Percentiles rank a stretch among this genome's conserved stretches.
phyloP scores from a whole-genome alignment of 148 eudicot genomes.

The Salicornia ramosissima region DNA sequence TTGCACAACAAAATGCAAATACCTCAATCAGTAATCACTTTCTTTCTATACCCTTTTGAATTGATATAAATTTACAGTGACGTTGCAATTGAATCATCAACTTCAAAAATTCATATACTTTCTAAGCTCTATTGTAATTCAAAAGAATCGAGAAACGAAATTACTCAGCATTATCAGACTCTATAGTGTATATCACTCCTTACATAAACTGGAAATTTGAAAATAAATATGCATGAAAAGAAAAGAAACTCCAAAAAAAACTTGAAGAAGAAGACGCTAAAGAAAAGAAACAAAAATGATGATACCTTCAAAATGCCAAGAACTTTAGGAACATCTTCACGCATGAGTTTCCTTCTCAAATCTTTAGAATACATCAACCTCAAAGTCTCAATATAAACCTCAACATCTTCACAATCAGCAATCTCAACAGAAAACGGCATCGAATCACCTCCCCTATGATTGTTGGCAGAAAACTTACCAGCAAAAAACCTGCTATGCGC shows the following conservation, averaged over 20 bases:
- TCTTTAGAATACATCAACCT: constrained; percentile 88
- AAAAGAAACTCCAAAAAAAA: too few relatives aligned
- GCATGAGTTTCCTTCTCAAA: constrained; percentile 67
- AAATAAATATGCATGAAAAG: not conserved
- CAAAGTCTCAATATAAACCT: constrained; percentile 74
- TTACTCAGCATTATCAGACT: too few relatives aligned
- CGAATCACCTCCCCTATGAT: constrained; percentile 23
- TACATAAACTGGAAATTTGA: too few relatives aligned
- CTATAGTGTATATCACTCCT: too few relatives aligned
- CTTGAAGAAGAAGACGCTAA: too few relatives aligned
- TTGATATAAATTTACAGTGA: not conserved
- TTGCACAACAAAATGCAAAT: not conserved
- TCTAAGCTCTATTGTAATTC: too few relatives aligned
- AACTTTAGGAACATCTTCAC: constrained; percentile 73
- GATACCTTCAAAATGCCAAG: constrained; percentile 89
- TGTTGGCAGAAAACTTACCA: constrained; percentile 32
- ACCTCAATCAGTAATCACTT: too few relatives aligned
- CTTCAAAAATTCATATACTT: too few relatives aligned
- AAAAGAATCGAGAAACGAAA: not conserved
- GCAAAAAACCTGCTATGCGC: constrained; percentile 69
- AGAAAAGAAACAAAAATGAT: too few relatives aligned
- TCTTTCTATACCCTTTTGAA: not conserved
- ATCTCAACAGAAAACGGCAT: constrained; percentile 54
- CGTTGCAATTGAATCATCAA: not conserved
- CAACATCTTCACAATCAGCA: constrained; percentile 86